Evolutionary conservation across 139 green algal genomes (phyloP).

Genomic region (Chlorella sorokiniana): DNA sequence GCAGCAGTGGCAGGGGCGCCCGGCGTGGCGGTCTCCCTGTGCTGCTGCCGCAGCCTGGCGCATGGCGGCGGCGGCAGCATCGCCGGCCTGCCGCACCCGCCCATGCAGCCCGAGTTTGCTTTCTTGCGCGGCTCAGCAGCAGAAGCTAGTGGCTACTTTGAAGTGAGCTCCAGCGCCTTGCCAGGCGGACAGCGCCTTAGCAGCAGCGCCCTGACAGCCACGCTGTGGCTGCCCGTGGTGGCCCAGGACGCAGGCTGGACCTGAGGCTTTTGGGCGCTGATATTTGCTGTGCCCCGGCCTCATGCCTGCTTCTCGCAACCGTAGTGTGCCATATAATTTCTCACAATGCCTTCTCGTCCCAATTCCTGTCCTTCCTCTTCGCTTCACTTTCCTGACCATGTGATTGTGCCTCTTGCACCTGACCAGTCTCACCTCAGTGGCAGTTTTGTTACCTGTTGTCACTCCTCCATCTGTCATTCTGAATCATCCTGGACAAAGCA

Average conservation of each 20-base stretch:
- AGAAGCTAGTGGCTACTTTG: constrained; percentile 14
- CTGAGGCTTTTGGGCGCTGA: not conserved
- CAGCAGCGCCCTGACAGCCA: constrained; percentile 5
- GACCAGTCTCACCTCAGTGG: no score
- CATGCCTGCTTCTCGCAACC: not conserved
- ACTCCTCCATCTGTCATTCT: no score
- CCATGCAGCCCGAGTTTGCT: constrained; percentile 18
- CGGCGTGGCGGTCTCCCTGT: constrained; percentile 36
- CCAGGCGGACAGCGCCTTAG: constrained; percentile 1
- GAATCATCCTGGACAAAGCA: no score
- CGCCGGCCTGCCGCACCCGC: constrained; percentile 1
- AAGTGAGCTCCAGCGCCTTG: not conserved
- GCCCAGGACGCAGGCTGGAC: not conserved
- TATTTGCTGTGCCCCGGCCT: not conserved
- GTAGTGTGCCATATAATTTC: not conserved
- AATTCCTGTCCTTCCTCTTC: not conserved
- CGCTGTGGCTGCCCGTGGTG: constrained; percentile 15
- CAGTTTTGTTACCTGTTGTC: no score
- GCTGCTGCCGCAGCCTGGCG: constrained; percentile 17
- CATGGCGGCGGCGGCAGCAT: constrained; percentile 12
- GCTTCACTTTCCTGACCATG: not conserved
- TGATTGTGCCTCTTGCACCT: not conserved
- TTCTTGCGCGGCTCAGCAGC: constrained; percentile 4
- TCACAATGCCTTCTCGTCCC: not conserved
- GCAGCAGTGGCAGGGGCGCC: constrained; percentile 15